These are phyloP conservation scores for Spraguea lophii DNA, from an alignment of 371 early-diverging fungal species.

Conservation along the genomic window DNA sequence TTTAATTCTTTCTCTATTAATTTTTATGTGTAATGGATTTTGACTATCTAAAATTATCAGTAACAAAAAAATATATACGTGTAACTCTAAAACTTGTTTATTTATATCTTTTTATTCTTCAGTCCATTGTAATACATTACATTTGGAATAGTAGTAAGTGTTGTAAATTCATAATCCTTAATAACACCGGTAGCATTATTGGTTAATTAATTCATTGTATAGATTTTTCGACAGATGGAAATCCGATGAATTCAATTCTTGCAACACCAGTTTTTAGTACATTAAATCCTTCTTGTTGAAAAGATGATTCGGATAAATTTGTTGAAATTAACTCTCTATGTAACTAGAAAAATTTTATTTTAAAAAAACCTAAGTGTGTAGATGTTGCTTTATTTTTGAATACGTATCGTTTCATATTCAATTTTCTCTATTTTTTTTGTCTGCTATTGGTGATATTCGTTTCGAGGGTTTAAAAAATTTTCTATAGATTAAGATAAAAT, in stretches of 20 bases:
- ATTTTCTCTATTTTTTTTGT: constrained; percentile 60
- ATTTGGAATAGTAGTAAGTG: constrained; percentile 69
- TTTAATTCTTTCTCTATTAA: constrained; percentile 84
- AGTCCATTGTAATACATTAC: constrained; percentile 84
- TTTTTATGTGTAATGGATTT: constrained; percentile 64
- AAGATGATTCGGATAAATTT: constrained; percentile 4
- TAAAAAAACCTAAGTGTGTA: constrained; percentile 79
- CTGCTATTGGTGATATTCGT: too few relatives aligned
- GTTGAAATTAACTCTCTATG: constrained; percentile 64
- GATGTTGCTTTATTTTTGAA: constrained; percentile 87
- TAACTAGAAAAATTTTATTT: constrained; percentile 74
- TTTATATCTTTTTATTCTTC: constrained; percentile 96
- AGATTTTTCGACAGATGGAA: constrained; percentile 86
- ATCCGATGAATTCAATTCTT: constrained; percentile 80
- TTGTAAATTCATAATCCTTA: constrained; percentile 87
- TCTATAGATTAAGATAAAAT: too few relatives aligned
- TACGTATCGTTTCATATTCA: constrained; percentile 58
- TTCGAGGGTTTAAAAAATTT: too few relatives aligned
- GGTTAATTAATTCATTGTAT: constrained; percentile 81
- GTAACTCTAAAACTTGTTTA: constrained; percentile 72
- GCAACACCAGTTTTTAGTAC: constrained; percentile 91
- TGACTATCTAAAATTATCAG: constrained; percentile 93
- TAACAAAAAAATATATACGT: constrained; percentile 79
- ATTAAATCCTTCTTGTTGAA: constrained; percentile 60
- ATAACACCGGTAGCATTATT: constrained; percentile 75